Base-by-base conservation (phyloP, 352 stramenopile species). In the Phytopythium boreale region DNA sequence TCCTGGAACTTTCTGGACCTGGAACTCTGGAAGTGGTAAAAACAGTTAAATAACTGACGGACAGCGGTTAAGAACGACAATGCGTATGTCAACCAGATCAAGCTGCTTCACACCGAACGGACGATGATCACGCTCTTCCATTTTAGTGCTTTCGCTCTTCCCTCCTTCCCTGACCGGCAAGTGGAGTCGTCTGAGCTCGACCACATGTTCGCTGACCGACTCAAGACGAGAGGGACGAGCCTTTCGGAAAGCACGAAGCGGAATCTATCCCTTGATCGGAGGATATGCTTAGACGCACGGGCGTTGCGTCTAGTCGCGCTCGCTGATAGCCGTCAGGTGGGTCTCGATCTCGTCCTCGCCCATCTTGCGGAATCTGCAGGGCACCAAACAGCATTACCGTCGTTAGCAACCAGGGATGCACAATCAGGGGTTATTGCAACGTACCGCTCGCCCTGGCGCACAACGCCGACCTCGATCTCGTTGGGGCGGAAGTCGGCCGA, bases 321-420 rank as follows among this genome's bases (percentile, higher is more conserved):
- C 97, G 46, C 96, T 98, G 79, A 99, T 99, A 61, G 96, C 96
- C 71, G 97, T 99, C 75, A 99, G 79, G 79, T 99, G 96, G 34
- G 68, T 81, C 68, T 99, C 98, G 75, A 99, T 98, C 70, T 99
- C 93, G 53, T 98, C 93, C 71, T 99, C 97, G 14, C 84, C 90
- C 62, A 99, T 80, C 69, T 96, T 91, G 58, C 87, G 76, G 80
- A 99, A 98, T 36, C 82, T 93, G 55, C 76, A 29, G 20, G 53
- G 3, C 41, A 49, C 10, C 29, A 31, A 24, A 0, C 2, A 61
- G 15, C 17, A 52, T 10, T n/a, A 62, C n/a, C 77, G 29, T 74
- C 66, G 49, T 71, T 79, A 61, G 72, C 74, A 34, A 75, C 50
- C n/a, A n/a, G n/a, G n/a, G 31, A 29, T 22, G 31, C 20, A 41